These are phyloP conservation scores for Apiotrichum siamense DNA, from an alignment of 1,284 basidiomycete genomes.

Conservation along the genomic window DNA sequence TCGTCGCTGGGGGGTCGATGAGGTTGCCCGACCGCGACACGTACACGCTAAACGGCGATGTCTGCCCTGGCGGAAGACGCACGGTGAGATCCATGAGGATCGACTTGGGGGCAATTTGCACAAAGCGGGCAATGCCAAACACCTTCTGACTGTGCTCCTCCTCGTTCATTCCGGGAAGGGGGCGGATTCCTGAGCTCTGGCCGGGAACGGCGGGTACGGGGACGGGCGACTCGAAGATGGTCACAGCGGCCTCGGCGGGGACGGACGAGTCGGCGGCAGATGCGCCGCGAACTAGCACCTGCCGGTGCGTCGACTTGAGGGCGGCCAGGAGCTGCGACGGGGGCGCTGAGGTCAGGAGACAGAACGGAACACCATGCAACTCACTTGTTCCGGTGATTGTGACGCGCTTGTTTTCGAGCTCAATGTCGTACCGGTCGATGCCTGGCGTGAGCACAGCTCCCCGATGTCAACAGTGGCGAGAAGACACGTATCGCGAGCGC, in stretches of 20 bases:
- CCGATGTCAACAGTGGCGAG: background rate
- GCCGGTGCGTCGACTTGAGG: conserved; percentile 46
- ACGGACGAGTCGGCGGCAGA: conserved; percentile 24
- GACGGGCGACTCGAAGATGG: conserved; percentile 47
- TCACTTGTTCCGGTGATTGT: conserved; percentile 44
- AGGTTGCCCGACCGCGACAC: conserved; percentile 45
- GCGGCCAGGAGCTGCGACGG: conserved; percentile 45
- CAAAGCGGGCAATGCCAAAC: conserved; percentile 47
- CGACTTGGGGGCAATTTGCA: conserved; percentile 44
- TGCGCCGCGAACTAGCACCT: conserved; percentile 48
- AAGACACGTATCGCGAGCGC: no score
- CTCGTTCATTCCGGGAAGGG: conserved; percentile 38
- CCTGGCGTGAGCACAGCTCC: conserved; percentile 20
- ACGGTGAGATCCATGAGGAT: conserved; percentile 48
- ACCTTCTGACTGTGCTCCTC: conserved; percentile 45
- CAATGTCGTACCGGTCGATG: conserved; percentile 46
- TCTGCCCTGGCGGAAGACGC: conserved; percentile 28
- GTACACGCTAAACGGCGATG: conserved; percentile 28
- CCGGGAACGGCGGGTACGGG: conserved; percentile 21
- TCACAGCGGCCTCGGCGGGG: conserved; percentile 40
- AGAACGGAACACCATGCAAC: conserved; percentile 3
- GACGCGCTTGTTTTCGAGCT: conserved; percentile 45
- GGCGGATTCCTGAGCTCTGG: conserved; percentile 21
- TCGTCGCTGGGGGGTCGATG: conserved; percentile 41
- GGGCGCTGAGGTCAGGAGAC: conserved; percentile 30